These are phyloP conservation scores for Ceratobasidium sp. DNA, from an alignment of 1,284 basidiomycete species.

Conservation along the genomic window DNA sequence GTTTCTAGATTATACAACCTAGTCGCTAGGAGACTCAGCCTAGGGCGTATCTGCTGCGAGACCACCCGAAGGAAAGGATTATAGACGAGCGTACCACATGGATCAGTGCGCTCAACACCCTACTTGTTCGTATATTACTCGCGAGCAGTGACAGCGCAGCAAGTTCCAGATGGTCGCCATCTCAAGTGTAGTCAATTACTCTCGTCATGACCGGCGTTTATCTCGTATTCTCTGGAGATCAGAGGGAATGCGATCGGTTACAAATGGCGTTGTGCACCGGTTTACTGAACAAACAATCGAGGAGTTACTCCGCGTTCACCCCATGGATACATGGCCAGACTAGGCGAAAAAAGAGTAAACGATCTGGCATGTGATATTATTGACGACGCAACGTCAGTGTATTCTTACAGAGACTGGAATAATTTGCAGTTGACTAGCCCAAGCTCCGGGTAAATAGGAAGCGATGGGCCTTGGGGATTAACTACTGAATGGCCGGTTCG, in stretches of 20 bases:
- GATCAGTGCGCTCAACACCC: too few relatives aligned
- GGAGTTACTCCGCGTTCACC: too few relatives aligned
- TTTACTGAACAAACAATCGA: conserved; percentile 8
- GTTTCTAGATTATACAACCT: neutral
- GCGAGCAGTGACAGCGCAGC: too few relatives aligned
- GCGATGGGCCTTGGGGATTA: neutral
- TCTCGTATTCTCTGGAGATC: conserved; percentile 9
- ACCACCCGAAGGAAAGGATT: neutral
- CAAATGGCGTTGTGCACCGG: conserved; percentile 18
- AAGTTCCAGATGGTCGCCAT: too few relatives aligned
- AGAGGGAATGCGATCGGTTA: conserved; percentile 16
- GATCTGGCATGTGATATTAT: too few relatives aligned
- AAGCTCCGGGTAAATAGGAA: too few relatives aligned
- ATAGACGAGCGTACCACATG: conserved; percentile 8
- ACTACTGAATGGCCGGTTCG: neutral
- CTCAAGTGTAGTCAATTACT: conserved; percentile 4
- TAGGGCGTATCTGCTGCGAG: conserved; percentile 1
- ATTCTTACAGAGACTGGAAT: too few relatives aligned
- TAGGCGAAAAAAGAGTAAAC: too few relatives aligned
- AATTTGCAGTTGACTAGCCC: too few relatives aligned
- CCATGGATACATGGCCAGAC: too few relatives aligned
- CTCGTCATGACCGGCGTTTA: neutral
- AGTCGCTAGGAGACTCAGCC: conserved; percentile 12
- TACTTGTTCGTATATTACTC: too few relatives aligned
- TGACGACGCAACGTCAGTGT: too few relatives aligned